Conservation (phyloP, 2,329 filamentous ascomycete species). For the Talaromyces amestolkiae region DNA sequence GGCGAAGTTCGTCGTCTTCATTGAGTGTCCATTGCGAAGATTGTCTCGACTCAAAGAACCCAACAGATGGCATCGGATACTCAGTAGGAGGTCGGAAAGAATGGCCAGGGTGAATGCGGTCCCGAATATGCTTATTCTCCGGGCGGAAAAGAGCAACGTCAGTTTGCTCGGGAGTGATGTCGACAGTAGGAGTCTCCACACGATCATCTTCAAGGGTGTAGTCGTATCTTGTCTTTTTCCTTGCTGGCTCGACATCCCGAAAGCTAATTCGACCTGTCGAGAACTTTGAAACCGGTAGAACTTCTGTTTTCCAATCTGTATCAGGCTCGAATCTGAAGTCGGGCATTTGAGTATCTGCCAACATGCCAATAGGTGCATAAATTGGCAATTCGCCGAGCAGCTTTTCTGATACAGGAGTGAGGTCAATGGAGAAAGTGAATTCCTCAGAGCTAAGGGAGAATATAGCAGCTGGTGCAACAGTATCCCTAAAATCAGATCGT, state of each 20-base stretch:
- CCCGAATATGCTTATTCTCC: slow-evolving; percentile 83
- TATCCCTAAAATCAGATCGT: slow-evolving; percentile 42
- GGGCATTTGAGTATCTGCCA: slow-evolving; percentile 58
- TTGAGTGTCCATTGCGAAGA: slow-evolving; percentile 88
- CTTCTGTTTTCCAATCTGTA: slow-evolving; percentile 70
- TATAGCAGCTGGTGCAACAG: slow-evolving; percentile 68
- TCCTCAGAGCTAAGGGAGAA: slow-evolving; percentile 81
- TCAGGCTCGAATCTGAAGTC: slow-evolving; percentile 64
- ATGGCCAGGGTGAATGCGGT: slow-evolving; percentile 85
- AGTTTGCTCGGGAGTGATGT: slow-evolving; percentile 65
- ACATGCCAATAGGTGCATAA: slow-evolving; percentile 61
- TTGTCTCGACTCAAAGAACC: slow-evolving; percentile 82
- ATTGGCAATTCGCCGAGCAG: slow-evolving; percentile 78
- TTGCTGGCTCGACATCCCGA: slow-evolving; percentile 61
- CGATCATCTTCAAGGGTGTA: slow-evolving; percentile 72
- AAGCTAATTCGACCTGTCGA: slow-evolving; percentile 77
- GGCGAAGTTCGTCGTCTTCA: slow-evolving; percentile 86
- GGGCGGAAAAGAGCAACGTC: slow-evolving; percentile 85
- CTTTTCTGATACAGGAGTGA: slow-evolving; percentile 71
- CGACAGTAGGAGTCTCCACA: slow-evolving; percentile 50
- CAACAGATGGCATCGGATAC: slow-evolving; percentile 82
- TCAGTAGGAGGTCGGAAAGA: slow-evolving; percentile 92
- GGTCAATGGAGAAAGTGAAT: slow-evolving; percentile 73
- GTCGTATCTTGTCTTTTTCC: slow-evolving; percentile 78
- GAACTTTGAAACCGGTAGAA: slow-evolving; percentile 82